Evolutionary conservation across 2,329 filamentous ascomycete genomes (phyloP), one percentile per base, ranked within the genome.

Genomic region (Metarhizium robertsii): DNA sequence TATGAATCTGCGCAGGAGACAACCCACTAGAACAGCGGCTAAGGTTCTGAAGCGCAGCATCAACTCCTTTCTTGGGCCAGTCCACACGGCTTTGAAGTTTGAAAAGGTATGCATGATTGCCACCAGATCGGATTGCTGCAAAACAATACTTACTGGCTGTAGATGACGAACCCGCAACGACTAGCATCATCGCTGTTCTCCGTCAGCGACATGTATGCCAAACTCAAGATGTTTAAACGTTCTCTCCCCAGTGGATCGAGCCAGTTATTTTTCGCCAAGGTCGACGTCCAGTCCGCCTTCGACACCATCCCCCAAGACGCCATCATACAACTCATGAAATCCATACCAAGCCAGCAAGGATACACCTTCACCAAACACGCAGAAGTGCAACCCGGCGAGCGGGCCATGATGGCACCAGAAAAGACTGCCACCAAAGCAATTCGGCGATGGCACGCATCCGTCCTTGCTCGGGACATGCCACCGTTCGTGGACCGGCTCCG

Each of bases 251-350:
- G 59, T 60, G 0, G 62, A 70, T 0, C 63, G 66, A 8, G 43
- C 16, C 6, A 75, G 4, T 71, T 96, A 1, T 97, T 88, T 70
- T 95, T 97, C 70, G 92, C 86, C 58, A 99, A 99, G 67, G 77
- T 95, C 13, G 94, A 99, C 65, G 92, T 99, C 20, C 83, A 89
- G 66, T 84, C 90, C 2, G 95, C 92, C 62, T 99, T 96, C 67
- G 94, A 99, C 69, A 96, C 88, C 0, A 96, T 99, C 48, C 94
- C 94, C 0, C 94, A 97, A 67, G 71, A 79, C 30, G 81, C 83
- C 1, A 75, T 97, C 18, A 66, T 96, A 38, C 67, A 76, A 29
- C 74, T 97, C 30, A 79, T 95, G 59, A 69, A 60, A 56, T 84
- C 66, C 53, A 83, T 80, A 60, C 81, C 69, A 59, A 73, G 72